A percentile compares a stretch with the other conserved stretches of the same genome.
Conservation (phyloP, 2,329 filamentous ascomycete genomes). For the Xylaria polymorpha region DNA sequence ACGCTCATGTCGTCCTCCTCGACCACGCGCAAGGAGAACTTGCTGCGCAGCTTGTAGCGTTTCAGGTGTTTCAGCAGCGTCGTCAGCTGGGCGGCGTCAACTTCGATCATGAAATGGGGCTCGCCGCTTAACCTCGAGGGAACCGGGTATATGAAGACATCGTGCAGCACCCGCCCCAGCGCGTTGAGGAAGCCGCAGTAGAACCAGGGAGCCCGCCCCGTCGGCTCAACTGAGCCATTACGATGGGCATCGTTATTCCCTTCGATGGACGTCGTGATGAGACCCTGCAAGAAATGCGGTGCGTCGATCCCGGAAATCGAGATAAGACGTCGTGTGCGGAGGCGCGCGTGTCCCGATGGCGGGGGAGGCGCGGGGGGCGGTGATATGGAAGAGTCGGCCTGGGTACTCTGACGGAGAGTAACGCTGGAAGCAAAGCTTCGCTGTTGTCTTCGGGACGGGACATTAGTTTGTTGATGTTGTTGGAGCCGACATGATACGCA, state of each 20-base stretch:
- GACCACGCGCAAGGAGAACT: conserved; percentile 76
- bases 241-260: conserved; percentile 1
- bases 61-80: conserved; percentile 77
- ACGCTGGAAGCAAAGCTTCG: conserved; percentile 39
- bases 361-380: conserved; percentile 53
- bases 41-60: conserved; percentile 86
- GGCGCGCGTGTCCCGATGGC: conserved; percentile 62
- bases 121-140: conserved; percentile 48
- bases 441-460: conserved; percentile 25
- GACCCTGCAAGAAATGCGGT: conserved; percentile 86
- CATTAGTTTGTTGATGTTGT: conserved; percentile 13
- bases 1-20: conserved; percentile 73
- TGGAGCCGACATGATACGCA: conserved; percentile 47
- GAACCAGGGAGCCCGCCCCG: conserved; percentile 60
- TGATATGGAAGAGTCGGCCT: conserved; percentile 40
- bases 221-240: not conserved
- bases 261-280: conserved; percentile 78
- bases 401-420: conserved; percentile 5
- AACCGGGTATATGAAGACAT: conserved; percentile 87
- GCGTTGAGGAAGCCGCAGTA: conserved; percentile 91
- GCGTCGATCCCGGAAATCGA: conserved; percentile 83
- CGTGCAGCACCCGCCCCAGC: conserved; percentile 83
- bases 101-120: conserved; percentile 80
- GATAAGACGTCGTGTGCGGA: conserved; percentile 82
- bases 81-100: conserved; percentile 75